Base-by-base conservation (phyloP, 2,329 filamentous ascomycete genomes). In the Furcasterigmium furcatum region DNA sequence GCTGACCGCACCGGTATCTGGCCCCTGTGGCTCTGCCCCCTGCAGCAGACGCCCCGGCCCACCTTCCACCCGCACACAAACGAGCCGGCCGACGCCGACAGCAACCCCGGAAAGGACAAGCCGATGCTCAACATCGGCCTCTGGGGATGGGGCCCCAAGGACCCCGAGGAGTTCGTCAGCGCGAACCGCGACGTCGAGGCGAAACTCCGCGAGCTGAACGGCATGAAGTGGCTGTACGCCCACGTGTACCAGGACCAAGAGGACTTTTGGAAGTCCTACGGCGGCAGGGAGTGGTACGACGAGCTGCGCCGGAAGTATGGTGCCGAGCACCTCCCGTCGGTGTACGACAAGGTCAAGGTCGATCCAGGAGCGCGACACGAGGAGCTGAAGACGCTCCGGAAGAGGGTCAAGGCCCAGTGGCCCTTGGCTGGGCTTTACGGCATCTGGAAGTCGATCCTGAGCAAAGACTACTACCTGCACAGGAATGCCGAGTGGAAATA, bases 191-290 rank as follows among this genome's bases (percentile, higher is more conserved):
- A 74, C 36, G 73, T 95, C 18, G 90, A 95, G 67, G 67, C 71
- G 18, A 85, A 86, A 58, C 77, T 91, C 4, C 71, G 72, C 40
- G 74, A 81, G 52, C 76, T 94, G 1, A 83, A 84, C 39, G 90
- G 89, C 3, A 80, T 87, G 71, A 95, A 95, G 70, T 94, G 88
- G 86, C 71, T 95, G 12, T 95, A 95, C 64, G 88, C 89, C 3
- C 87, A 92, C 58, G 86, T 88, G 0, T 95, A 91, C 68, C 94
- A 94, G 63, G 76, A 78, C n/a, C 78, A 87, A 58, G 68, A 76
- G 1, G 80, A 87, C 58, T 90, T 88, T 65, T 88, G 84, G 83
- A 56, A 67, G 27, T 70, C 82, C 43, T 88, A 88, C 60, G 73
- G 72, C 45, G 72, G 79, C 41, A 64, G 69, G 36, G 56, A 60